Percentiles rank a stretch among this genome's conserved stretches.
phyloP scores from a whole-genome alignment of 495 filamentous ascomycete species.

The Neurospora terricola region DNA sequence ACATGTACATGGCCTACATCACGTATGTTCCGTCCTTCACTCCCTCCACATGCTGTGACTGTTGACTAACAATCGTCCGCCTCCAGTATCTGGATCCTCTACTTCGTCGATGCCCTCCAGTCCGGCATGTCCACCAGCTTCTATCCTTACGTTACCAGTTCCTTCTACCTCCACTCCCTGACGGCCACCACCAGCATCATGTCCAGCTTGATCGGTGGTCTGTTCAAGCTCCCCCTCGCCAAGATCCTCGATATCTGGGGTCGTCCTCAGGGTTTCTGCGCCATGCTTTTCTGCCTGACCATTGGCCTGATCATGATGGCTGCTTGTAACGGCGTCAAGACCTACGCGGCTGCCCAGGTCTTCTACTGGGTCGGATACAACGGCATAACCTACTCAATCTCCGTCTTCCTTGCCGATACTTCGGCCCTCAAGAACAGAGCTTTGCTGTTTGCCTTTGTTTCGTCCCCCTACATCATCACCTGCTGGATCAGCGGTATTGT shows the following conservation, averaged over 20 bases:
- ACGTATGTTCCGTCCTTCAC: constrained; percentile 9
- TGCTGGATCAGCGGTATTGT: constrained; percentile 42
- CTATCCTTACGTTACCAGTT: constrained; percentile 37
- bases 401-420: constrained; percentile 58
- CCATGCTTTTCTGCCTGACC: constrained; percentile 29
- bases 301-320: constrained; percentile 43
- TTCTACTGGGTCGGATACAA: constrained; percentile 48
- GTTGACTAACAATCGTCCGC: neutral
- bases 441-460: constrained; percentile 50
- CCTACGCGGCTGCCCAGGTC: constrained; percentile 41
- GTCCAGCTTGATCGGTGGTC: constrained; percentile 49
- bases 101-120: constrained; percentile 40
- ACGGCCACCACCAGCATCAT: constrained; percentile 39
- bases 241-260: constrained; percentile 61
- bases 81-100: constrained; percentile 41
- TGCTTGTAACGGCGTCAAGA: constrained; percentile 37
- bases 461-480: constrained; percentile 59
- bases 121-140: constrained; percentile 31
- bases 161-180: constrained; percentile 38
- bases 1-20: constrained; percentile 16
- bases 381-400: constrained; percentile 46
- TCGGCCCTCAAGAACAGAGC: constrained; percentile 53
- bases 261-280: constrained; percentile 37
- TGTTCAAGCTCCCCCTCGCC: constrained; percentile 50
- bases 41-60: neutral